These are phyloP conservation scores for Russula griseocarnosa DNA, from an alignment of 768 basidiomycete genomes.

Conservation along the genomic window DNA sequence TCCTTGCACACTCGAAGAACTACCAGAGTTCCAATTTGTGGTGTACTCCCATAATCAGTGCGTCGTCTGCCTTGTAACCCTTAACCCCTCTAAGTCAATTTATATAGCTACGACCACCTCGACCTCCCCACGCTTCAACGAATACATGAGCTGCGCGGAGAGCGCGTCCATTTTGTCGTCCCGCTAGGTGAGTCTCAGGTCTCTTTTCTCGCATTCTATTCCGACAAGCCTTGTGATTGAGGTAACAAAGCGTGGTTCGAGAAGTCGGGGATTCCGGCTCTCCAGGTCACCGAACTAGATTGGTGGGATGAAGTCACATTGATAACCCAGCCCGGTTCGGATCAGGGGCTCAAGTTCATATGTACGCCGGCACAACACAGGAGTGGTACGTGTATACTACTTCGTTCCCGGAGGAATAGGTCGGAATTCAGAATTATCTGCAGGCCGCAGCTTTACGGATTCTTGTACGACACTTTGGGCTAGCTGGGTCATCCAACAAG, in stretches of 20 bases:
- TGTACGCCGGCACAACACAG: slow-evolving; percentile 44
- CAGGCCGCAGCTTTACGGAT: slow-evolving; percentile 39
- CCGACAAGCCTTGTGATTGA: background rate
- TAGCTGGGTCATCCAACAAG: slow-evolving; percentile 40
- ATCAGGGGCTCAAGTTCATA: slow-evolving; percentile 33
- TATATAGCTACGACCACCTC: slow-evolving; percentile 42
- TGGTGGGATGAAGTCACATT: slow-evolving; percentile 41
- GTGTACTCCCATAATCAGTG: slow-evolving; percentile 45
- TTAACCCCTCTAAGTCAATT: background rate
- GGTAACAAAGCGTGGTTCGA: slow-evolving; percentile 35
- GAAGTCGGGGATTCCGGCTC: slow-evolving; percentile 34
- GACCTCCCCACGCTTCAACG: slow-evolving; percentile 37
- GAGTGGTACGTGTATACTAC: slow-evolving; percentile 34
- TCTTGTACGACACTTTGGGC: slow-evolving; percentile 39
- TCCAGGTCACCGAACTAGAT: slow-evolving; percentile 39
- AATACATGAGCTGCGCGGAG: slow-evolving; percentile 30
- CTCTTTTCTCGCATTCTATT: background rate
- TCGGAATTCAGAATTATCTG: background rate
- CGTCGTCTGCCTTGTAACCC: slow-evolving; percentile 15
- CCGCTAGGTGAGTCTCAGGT: slow-evolving; percentile 36
- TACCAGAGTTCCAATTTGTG: slow-evolving; percentile 41
- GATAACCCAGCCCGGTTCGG: slow-evolving; percentile 13
- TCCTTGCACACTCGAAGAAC: slow-evolving; percentile 39
- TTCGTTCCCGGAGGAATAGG: background rate
- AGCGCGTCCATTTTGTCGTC: slow-evolving; percentile 36